Base-by-base conservation (phyloP, 805 yeast species). In the Geotrichum ghanense region DNA sequence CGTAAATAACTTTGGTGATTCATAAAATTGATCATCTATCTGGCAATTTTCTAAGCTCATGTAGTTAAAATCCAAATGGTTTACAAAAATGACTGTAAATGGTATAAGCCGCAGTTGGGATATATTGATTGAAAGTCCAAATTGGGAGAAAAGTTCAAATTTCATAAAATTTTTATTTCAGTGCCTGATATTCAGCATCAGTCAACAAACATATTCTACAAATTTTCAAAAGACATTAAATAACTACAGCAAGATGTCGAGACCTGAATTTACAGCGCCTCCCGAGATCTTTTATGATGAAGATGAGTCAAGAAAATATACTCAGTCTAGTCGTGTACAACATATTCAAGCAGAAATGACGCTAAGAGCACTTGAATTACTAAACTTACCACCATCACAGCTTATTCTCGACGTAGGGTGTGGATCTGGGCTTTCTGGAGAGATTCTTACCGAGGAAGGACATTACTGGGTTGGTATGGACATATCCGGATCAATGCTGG, bases 341-440 rank as follows among this genome's bases (percentile, higher is more conserved):
- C 96, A 89, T 61, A 92, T 92, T 58, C 98, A 92, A 66, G 97
- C 97, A 2, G 84, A 86, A 62, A 92, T 92, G 98, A 88, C 98
- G 0, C 72, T 90, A 41, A 73, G 98, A 56, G 95, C 97, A 0
- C 69, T 92, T 42, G 98, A 92, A 56, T 70, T 92, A 31, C 68
- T 92, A 48, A 85, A 88, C 61, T 66, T 92, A 35, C 82, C 83
- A 24, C 76, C 78, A 1, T 69, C 67, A 24, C 72, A 85, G 55
- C 81, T 80, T 56, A 62, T 92, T 9, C 74, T 92, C 17, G 98
- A 92, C 72, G 74, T 92, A 27, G 98, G 98, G 14, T 92, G 97
- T 70, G 98, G 98, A 2, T 88, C 97, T 0, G 97, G 98, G 0
- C 73, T 92, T 16, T 80, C 92, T 31, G 98, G 98, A 3, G 97